Evolutionary conservation across 805 yeast species (phyloP), one percentile per base, ranked within the genome.

Genomic region (Pichia nakasei): DNA sequence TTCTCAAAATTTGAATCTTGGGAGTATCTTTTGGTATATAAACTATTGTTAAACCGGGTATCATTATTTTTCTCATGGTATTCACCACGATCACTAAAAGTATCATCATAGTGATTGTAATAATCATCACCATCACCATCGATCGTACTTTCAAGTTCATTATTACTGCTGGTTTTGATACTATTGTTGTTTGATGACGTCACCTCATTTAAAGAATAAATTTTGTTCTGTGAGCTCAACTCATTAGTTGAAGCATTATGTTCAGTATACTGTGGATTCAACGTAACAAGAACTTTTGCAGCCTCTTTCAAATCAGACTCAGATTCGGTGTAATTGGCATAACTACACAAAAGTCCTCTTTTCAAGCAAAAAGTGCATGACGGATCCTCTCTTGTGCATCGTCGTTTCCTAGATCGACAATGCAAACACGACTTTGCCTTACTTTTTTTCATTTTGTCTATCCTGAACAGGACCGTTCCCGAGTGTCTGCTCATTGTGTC

Each of bases 391-490:
- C 80, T 69, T n/a, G 77, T 73, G 57, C 85, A 80, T 50, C 76
- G 77, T 47, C 78, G 71, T 60, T 79, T 80, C 58, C 75, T 77
- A 35, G 74, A 68, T 53, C 78, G 80, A 52, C 84, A 78, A 38
- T 75, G 64, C 15, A 73, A 69, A 56, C 84, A 78, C 2, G 57
- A 48, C 40, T 49, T 55, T 12, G 50, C 52, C 17, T 41, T 46
- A 19, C 47, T 38, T 22, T 38, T 42, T 6, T 11, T 22, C 3
- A 39, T 11, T 13, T 44, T 38, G 5, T 45, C 44, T 5, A 48
- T 43, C 35, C 49, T 43, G 33, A 53, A 49, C 34, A 47, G 47
- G 29, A 31, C 29, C 4, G 43, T 19, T 17, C 56, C 57, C 1
- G 55, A 55, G n/a, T 27, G 18, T 22, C 35, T 21, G 9, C 39